Evolutionary conservation across 305 asterid genomes (phyloP), one percentile per base, ranked within the genome.

Genomic region (Andrographis paniculata): DNA sequence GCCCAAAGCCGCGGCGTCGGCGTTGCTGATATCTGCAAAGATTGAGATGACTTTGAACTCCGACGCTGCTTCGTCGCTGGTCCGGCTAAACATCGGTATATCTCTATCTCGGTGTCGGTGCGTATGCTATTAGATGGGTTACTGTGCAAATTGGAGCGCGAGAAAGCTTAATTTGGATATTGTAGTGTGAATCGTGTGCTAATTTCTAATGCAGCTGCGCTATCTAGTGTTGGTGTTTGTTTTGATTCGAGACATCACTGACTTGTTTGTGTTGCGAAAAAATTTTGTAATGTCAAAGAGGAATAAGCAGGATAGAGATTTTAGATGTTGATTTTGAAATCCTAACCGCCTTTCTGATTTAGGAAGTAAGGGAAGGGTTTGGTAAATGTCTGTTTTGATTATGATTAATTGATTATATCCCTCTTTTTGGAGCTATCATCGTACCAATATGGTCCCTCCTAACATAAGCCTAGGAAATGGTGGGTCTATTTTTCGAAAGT

Each of bases 61-160:
- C 44, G 45, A 51, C 50, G 56, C 37, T 49, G 48, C 75, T 58
- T 63, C 88, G 41, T 73, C 84, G 49, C 45, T 63, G 22, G 69
- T 87, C 55, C 84, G 87, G 63, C 89, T 87, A 35, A 82, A 79
- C 50, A 73, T 87, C 44, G 96, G 95, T 84, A 20, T 40, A 30
- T 58, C 22, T 23, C 42, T 47, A 16, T 46, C 6, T 40, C 10
- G 37, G 38, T 13, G 12, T 33, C 14, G 12, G 13, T 33, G 38
- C 20, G 20, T 46, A 17, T 17, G 20, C 12, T 33, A n/a, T 4
- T n/a, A 16, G 17, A 6, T 50, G 37, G 8, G 24, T 4, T 15
- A 38, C 43, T 24, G 48, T 20, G 12, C 47, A 39, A 40, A 40
- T 47, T 30, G 39, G 40, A 41, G 15, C 33, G 19, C 39, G 17